Conservation (phyloP, 2,329 filamentous ascomycete species). For the Pseudomassariella vexata region DNA sequence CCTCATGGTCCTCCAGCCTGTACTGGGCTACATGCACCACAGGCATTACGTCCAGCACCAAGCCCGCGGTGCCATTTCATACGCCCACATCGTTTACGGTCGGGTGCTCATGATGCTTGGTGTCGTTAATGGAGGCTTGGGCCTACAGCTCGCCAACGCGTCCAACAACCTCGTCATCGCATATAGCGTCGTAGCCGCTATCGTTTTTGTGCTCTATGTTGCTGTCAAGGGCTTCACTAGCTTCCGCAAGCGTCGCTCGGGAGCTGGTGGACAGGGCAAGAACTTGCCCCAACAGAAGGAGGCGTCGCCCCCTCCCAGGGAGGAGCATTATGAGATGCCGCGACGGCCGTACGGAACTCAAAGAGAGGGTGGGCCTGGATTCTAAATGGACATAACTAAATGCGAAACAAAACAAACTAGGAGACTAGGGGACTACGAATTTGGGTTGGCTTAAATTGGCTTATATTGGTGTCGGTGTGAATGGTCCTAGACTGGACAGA, state of each 20-base stretch:
- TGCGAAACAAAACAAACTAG: too few species aligned
- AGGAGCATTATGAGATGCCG: slow-evolving; percentile 3
- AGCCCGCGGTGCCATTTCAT: slow-evolving; percentile 43
- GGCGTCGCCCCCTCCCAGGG: background rate
- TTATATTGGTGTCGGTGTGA: too few species aligned
- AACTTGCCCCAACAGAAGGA: background rate
- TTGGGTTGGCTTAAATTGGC: too few species aligned
- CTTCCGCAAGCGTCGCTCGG: background rate
- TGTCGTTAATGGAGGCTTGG: slow-evolving; percentile 59
- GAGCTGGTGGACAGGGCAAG: background rate
- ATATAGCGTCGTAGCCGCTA: slow-evolving; percentile 49
- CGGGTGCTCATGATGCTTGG: slow-evolving; percentile 51
- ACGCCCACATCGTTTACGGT: slow-evolving; percentile 59
- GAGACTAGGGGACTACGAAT: too few species aligned
- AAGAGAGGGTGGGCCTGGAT: too few species aligned
- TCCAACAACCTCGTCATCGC: slow-evolving; percentile 38
- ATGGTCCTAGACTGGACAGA: too few species aligned
- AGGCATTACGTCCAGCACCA: slow-evolving; percentile 41
- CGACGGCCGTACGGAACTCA: background rate
- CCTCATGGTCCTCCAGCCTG: slow-evolving; percentile 51
- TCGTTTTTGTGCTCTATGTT: slow-evolving; percentile 41
- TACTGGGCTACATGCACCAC: slow-evolving; percentile 55
- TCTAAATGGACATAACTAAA: too few species aligned
- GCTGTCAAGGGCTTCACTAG: slow-evolving; percentile 19
- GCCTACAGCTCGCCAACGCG: slow-evolving; percentile 43